phyloP scores from a whole-genome alignment of 2,329 filamentous ascomycete species.

The Seiridium unicorne region DNA sequence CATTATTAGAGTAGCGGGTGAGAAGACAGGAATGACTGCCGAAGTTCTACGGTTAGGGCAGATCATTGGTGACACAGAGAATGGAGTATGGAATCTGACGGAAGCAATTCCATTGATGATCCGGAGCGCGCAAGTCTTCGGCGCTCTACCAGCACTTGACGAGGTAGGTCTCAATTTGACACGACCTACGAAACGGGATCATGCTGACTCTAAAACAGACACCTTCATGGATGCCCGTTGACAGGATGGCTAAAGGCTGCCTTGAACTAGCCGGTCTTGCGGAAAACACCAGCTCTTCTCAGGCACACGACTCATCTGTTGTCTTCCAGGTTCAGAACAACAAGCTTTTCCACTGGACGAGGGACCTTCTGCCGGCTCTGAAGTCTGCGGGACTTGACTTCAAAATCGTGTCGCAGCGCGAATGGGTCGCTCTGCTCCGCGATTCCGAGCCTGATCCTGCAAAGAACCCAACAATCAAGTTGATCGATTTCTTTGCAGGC shows the following conservation, averaged over 20 bases:
- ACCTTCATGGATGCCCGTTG: conserved; percentile 38
- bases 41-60: conserved; percentile 41
- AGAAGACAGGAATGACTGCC: conserved; percentile 27
- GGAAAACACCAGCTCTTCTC: conserved; percentile 2
- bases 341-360: conserved; percentile 45
- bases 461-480: conserved; percentile 49
- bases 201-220: conserved; percentile 13
- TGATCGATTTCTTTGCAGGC: conserved; percentile 48
- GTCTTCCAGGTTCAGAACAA: conserved; percentile 56
- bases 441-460: conserved; percentile 44
- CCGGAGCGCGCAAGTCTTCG: conserved; percentile 41
- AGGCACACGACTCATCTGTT: conserved; percentile 14
- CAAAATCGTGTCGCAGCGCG: conserved; percentile 36
- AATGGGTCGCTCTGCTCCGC: conserved; percentile 44
- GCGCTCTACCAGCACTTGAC: conserved; percentile 42
- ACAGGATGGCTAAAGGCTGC: conserved; percentile 30
- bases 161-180: conserved; percentile 22
- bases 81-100: conserved; percentile 46
- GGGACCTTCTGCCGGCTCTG: conserved; percentile 50
- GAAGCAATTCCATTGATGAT: conserved; percentile 51
- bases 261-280: conserved; percentile 28
- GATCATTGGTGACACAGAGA: conserved; percentile 43
- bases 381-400: conserved; percentile 42
- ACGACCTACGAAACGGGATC: not conserved
- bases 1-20: conserved; percentile 32